Conservation (phyloP, 768 basidiomycete genomes). For the Phanerochaete carnosa region DNA sequence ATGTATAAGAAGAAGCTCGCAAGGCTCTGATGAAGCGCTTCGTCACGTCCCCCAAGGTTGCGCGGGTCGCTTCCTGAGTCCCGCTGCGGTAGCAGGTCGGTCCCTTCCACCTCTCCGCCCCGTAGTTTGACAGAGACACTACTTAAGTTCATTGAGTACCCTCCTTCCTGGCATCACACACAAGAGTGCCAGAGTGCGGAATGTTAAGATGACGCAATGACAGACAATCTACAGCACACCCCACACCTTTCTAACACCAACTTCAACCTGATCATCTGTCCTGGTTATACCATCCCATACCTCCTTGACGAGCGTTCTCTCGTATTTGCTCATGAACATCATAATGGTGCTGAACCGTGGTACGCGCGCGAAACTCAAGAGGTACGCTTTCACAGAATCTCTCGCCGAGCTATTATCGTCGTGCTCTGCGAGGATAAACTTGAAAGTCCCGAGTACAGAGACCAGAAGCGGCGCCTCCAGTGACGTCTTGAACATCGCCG, state of each 20-base stretch:
- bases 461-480: constrained; percentile 64
- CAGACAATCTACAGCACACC: not conserved
- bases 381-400: constrained; percentile 38
- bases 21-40: too few relatives aligned
- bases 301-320: constrained; percentile 46
- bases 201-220: not conserved
- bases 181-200: too few relatives aligned
- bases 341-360: constrained; percentile 62
- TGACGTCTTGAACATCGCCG: constrained; percentile 63
- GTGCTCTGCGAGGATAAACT: constrained; percentile 22
- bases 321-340: constrained; percentile 56
- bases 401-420: constrained; percentile 16
- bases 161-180: too few relatives aligned
- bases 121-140: too few relatives aligned
- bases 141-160: too few relatives aligned
- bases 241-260: constrained; percentile 7
- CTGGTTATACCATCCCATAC: constrained; percentile 41
- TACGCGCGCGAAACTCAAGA: constrained; percentile 50
- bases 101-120: too few relatives aligned
- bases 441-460: constrained; percentile 54
- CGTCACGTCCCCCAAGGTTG: too few relatives aligned
- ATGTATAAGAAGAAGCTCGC: too few relatives aligned
- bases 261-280: constrained; percentile 11
- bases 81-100: too few relatives aligned
- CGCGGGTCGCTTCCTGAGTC: too few relatives aligned